These are phyloP conservation scores for Gossypium mustelinum DNA, from an alignment of 345 rosid species.

Conservation along the genomic window DNA sequence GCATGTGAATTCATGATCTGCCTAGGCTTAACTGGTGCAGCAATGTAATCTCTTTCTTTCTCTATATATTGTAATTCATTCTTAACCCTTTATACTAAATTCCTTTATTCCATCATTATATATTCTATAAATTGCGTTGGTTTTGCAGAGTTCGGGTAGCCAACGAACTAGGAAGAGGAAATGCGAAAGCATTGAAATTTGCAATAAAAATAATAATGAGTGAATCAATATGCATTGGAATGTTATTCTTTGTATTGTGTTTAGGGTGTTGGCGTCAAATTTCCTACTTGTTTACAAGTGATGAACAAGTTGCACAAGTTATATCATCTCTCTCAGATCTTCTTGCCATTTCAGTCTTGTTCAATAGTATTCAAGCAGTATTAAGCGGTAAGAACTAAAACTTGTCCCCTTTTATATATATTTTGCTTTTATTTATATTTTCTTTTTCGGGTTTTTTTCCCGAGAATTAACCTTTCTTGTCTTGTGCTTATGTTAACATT, in stretches of 20 bases:
- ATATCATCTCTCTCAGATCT: conserved; percentile 47
- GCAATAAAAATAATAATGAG: conserved; percentile 41
- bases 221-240: conserved; percentile 34
- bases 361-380: conserved; percentile 8
- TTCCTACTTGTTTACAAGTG: conserved; percentile 13
- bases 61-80: neutral
- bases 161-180: conserved; percentile 63
- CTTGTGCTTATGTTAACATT: no score
- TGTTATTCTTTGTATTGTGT: conserved; percentile 32
- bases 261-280: conserved; percentile 37
- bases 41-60: conserved; percentile 30
- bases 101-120: no score
- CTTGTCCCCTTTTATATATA: neutral
- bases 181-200: conserved; percentile 47
- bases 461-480: no score
- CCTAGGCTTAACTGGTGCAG: conserved; percentile 54
- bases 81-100: no score
- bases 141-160: conserved; percentile 48
- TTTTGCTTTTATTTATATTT: no score
- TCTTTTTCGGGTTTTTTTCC: no score
- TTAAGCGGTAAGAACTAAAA: neutral
- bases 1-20: conserved; percentile 46
- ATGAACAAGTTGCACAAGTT: conserved; percentile 33
- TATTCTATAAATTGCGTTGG: neutral
- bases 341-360: conserved; percentile 49